phyloP scores from a whole-genome alignment of 1,139 yeast species.

The Lipomyces yarrowii region DNA sequence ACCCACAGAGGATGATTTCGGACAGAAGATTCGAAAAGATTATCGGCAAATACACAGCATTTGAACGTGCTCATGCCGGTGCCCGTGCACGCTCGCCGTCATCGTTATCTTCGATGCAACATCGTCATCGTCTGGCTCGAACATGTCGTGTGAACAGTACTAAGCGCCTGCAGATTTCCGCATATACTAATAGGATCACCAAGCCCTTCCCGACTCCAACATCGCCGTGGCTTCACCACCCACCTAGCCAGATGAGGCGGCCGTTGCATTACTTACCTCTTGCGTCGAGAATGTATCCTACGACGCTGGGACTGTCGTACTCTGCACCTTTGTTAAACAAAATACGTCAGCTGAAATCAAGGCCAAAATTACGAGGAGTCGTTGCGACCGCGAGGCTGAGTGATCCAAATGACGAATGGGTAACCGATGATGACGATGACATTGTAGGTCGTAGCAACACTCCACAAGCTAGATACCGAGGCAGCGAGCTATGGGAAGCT shows the following conservation, averaged over 20 bases:
- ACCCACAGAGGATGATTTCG: neutral
- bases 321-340: neutral
- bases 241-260: neutral
- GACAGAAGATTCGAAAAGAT: neutral
- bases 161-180: neutral
- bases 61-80: neutral
- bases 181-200: neutral
- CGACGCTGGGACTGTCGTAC: neutral
- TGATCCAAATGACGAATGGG: neutral
- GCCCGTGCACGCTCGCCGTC: neutral
- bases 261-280: neutral
- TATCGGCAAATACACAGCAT: neutral
- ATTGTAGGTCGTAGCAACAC: neutral
- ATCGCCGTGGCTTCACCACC: neutral
- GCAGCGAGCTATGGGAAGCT: constrained; percentile 2
- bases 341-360: neutral
- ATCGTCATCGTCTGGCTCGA: neutral
- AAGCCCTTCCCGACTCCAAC: neutral
- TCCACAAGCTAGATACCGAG: neutral
- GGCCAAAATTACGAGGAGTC: neutral
- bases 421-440: constrained; percentile 1
- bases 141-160: neutral
- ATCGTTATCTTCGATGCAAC: neutral
- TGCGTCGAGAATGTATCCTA: neutral
- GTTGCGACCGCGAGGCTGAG: neutral